Evolutionary conservation across 2,329 filamentous ascomycete species (phyloP).

Genomic region (Trichophyton benhamiae): DNA sequence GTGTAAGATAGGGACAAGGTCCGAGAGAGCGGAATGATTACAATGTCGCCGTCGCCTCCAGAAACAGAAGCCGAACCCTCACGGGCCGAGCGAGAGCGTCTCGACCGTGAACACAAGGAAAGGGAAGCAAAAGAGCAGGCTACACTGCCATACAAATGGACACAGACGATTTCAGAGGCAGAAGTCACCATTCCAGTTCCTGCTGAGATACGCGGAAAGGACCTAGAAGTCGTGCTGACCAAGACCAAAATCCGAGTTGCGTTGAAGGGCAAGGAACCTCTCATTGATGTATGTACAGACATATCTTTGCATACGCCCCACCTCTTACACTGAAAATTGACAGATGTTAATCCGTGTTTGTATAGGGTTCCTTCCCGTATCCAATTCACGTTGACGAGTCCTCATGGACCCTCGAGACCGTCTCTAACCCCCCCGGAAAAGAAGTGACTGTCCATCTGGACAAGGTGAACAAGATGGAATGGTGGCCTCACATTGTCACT

Average conservation of each 20-base stretch:
- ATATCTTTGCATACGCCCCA: not conserved
- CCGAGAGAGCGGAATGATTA: not conserved
- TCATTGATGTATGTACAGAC: constrained; percentile 55
- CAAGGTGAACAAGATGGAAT: constrained; percentile 94
- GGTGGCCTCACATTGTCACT: constrained; percentile 91
- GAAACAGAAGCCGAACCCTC: constrained; percentile 23
- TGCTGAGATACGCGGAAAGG: constrained; percentile 68
- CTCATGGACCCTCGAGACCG: constrained; percentile 79
- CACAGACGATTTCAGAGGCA: constrained; percentile 78
- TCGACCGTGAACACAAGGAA: constrained; percentile 48
- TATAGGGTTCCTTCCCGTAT: constrained; percentile 72
- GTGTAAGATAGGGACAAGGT: no score
- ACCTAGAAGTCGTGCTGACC: constrained; percentile 72
- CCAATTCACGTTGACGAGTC: constrained; percentile 71
- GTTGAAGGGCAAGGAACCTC: constrained; percentile 75
- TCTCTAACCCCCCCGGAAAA: constrained; percentile 45
- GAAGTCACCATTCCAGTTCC: constrained; percentile 69
- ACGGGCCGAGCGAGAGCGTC: constrained; percentile 36
- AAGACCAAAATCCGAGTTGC: constrained; percentile 65
- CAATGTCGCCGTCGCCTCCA: not conserved
- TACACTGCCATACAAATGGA: constrained; percentile 92
- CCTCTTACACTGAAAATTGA: not conserved
- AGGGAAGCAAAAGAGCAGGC: constrained; percentile 80
- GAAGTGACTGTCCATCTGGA: constrained; percentile 82
- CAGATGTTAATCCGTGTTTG: not conserved